Evolutionary conservation across 1,139 yeast species (phyloP).

Genomic region (Ogataea hybrid): DNA sequence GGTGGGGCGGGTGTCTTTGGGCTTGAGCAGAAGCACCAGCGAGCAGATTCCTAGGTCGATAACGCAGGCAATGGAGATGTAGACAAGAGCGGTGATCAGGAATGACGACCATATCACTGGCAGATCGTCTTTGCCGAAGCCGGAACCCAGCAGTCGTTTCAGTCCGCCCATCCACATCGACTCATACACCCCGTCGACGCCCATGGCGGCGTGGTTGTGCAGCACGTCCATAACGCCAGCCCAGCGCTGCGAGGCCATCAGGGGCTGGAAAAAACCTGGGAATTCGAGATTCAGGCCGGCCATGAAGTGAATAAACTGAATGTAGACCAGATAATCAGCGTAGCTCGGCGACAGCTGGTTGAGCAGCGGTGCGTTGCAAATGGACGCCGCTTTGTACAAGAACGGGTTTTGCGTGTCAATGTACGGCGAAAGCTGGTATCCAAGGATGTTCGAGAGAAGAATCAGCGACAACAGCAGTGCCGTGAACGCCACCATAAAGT

Average conservation of each 20-base stretch:
- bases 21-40: slow-evolving; percentile 5
- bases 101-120: slow-evolving; percentile 42
- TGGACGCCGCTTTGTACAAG: slow-evolving; percentile 55
- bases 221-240: slow-evolving; percentile 33
- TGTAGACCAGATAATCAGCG: slow-evolving; percentile 46
- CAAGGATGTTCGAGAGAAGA: slow-evolving; percentile 41
- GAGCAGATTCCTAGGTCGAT: slow-evolving; percentile 2
- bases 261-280: slow-evolving; percentile 66
- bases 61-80: slow-evolving; percentile 8
- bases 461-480: slow-evolving; percentile 44
- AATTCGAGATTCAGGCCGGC: slow-evolving; percentile 55
- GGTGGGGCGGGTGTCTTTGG: slow-evolving; percentile 8
- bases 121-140: slow-evolving; percentile 13
- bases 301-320: slow-evolving; percentile 58
- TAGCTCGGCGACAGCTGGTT: slow-evolving; percentile 58
- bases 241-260: slow-evolving; percentile 43
- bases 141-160: slow-evolving; percentile 22
- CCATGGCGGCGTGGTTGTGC: slow-evolving; percentile 36
- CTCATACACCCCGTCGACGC: slow-evolving; percentile 26
- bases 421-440: slow-evolving; percentile 47
- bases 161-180: slow-evolving; percentile 29
- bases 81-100: slow-evolving; percentile 36
- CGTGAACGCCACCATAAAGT: slow-evolving; percentile 42
- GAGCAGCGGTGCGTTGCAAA: slow-evolving; percentile 56
- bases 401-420: slow-evolving; percentile 63